Conservation (phyloP, 495 filamentous ascomycete genomes). For the Trichoderma gamsii region DNA sequence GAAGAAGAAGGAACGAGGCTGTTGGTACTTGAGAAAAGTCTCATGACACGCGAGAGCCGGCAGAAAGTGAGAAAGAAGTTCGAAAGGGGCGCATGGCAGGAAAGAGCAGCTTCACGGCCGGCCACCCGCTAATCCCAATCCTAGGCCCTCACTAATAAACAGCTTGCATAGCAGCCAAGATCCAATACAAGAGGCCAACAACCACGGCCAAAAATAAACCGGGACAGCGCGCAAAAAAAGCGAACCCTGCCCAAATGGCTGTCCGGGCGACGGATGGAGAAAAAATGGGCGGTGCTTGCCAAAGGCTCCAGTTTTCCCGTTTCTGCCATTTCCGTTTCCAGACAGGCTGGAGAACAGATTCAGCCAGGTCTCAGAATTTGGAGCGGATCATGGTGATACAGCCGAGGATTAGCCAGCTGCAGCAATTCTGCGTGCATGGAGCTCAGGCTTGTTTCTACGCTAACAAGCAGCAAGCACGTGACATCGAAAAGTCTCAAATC, state of each 20-base stretch:
- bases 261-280: slow-evolving; percentile 13
- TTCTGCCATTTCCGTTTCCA: background rate
- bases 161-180: background rate
- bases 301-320: background rate
- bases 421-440: background rate
- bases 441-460: background rate
- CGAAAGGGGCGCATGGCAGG: slow-evolving; percentile 8
- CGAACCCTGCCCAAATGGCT: background rate
- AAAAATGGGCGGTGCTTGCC: background rate
- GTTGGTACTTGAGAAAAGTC: background rate
- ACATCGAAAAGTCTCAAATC: slow-evolving; percentile 2
- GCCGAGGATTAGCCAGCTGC: slow-evolving; percentile 5
- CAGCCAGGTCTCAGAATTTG: background rate
- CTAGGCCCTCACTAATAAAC: background rate
- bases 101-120: background rate
- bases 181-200: background rate
- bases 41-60: background rate
- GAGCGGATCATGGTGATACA: background rate
- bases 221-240: background rate
- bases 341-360: background rate
- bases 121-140: background rate
- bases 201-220: background rate
- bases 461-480: background rate
- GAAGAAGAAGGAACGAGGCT: background rate
- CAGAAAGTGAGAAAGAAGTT: slow-evolving; percentile 3